Percentiles rank a stretch among this genome's conserved stretches.
phyloP scores from a whole-genome alignment of 2,329 filamentous ascomycete genomes.

The Xylaria sp. region DNA sequence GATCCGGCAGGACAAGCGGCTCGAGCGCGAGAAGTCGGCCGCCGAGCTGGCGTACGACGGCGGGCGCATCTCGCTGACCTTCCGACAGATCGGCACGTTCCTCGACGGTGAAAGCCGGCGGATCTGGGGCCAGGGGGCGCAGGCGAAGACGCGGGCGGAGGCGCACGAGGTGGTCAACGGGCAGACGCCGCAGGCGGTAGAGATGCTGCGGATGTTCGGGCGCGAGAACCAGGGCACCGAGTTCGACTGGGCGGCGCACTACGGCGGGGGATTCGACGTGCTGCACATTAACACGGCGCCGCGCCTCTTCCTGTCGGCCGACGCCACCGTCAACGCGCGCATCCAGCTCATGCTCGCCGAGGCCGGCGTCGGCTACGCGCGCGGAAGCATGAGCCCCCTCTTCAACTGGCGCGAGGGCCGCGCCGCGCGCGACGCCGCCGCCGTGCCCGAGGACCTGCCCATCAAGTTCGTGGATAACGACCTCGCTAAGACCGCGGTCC shows the following conservation, averaged over 20 bases:
- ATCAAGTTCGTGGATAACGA: conserved; percentile 62
- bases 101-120: conserved; percentile 62
- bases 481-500: conserved; percentile 46
- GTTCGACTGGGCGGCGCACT: conserved; percentile 75
- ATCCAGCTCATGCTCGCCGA: conserved; percentile 55
- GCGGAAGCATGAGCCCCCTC: conserved; percentile 39
- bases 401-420: conserved; percentile 33
- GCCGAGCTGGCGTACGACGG: conserved; percentile 74
- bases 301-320: conserved; percentile 53
- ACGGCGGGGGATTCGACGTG: conserved; percentile 84
- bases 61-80: conserved; percentile 87
- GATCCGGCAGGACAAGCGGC: conserved; percentile 86
- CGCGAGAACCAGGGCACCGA: conserved; percentile 75
- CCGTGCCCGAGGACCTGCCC: conserved; percentile 28
- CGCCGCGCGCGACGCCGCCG: conserved; percentile 13
- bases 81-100: conserved; percentile 87
- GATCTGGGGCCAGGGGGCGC: conserved; percentile 94
- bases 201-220: conserved; percentile 78
- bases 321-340: conserved; percentile 51
- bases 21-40: conserved; percentile 64
- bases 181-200: conserved; percentile 64
- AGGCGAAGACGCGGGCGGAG: conserved; percentile 61
- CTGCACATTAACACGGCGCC: conserved; percentile 63
- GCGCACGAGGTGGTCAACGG: conserved; percentile 72
- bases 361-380: conserved; percentile 48